These are phyloP conservation scores for Myxozyma neglecta DNA, from an alignment of 805 yeast species.

Conservation along the genomic window DNA sequence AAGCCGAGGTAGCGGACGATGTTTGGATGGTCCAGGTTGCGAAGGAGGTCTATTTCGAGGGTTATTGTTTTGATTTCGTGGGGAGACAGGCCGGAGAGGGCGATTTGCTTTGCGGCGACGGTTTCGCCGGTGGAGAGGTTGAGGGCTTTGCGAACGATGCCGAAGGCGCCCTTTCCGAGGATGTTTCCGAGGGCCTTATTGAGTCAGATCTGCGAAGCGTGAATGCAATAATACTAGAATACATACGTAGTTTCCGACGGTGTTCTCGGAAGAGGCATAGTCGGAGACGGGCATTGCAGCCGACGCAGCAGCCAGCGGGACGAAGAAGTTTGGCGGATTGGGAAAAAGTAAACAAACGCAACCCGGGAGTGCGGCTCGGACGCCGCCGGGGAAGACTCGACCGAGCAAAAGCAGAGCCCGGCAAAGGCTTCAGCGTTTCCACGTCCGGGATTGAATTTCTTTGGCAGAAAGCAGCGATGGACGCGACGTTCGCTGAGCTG, in stretches of 20 bases:
- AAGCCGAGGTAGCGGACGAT: conserved; percentile 70
- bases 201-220: no score
- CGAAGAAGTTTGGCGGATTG: background rate
- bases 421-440: no score
- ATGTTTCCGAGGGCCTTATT: conserved; percentile 49
- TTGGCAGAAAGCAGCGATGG: no score
- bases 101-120: conserved; percentile 78
- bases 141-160: conserved; percentile 76
- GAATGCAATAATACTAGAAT: no score
- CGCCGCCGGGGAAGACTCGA: conserved; percentile 8
- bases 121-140: conserved; percentile 64
- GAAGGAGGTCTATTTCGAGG: conserved; percentile 69
- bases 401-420: background rate
- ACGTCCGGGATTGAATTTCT: no score
- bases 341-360: conserved; percentile 9
- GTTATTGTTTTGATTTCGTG: conserved; percentile 44
- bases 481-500: conserved; percentile 16
- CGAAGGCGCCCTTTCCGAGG: conserved; percentile 90
- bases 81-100: conserved; percentile 46
- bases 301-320: conserved; percentile 7
- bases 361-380: conserved; percentile 12
- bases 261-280: background rate
- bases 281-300: background rate
- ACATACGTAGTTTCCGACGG: conserved; percentile 14
- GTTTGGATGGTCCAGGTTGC: conserved; percentile 62